Evolutionary conservation across 2,329 filamentous ascomycete genomes (phyloP).

Genomic region (Periconia sp.): DNA sequence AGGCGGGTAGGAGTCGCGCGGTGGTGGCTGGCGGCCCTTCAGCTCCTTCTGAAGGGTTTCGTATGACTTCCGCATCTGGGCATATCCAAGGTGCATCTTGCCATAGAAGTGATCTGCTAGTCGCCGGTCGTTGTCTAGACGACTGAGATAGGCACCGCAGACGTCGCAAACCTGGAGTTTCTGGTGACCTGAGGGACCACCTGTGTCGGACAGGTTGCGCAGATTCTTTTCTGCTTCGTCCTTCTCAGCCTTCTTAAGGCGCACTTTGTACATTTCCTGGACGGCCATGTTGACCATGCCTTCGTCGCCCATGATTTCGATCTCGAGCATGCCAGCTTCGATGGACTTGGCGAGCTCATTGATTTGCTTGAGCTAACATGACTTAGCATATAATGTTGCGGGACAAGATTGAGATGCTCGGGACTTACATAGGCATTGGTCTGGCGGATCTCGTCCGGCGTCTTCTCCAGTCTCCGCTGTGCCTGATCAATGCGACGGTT

Average conservation of each 20-base stretch:
- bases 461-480: conserved; percentile 92
- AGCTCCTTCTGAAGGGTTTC: conserved; percentile 87
- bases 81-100: conserved; percentile 98
- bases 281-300: conserved; percentile 81
- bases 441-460: conserved; percentile 94
- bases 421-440: conserved; percentile 77
- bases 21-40: conserved; percentile 70
- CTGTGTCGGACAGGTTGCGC: conserved; percentile 88
- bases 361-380: conserved; percentile 74
- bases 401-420: no score
- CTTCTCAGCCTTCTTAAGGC: conserved; percentile 80
- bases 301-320: conserved; percentile 82
- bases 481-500: conserved; percentile 91
- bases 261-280: conserved; percentile 86
- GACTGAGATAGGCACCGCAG: conserved; percentile 90
- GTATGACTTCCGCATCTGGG: conserved; percentile 94
- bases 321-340: conserved; percentile 81
- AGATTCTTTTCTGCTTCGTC: conserved; percentile 85
- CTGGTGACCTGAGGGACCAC: conserved; percentile 91
- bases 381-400: conserved; percentile 22
- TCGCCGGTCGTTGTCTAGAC: conserved; percentile 91
- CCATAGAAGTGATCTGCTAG: conserved; percentile 98
- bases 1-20: conserved; percentile 47
- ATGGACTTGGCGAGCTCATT: conserved; percentile 80
- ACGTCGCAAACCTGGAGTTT: conserved; percentile 99